These are phyloP conservation scores for Suhomyces yuchorum DNA, from an alignment of 1,139 yeast species.

Conservation along the genomic window DNA sequence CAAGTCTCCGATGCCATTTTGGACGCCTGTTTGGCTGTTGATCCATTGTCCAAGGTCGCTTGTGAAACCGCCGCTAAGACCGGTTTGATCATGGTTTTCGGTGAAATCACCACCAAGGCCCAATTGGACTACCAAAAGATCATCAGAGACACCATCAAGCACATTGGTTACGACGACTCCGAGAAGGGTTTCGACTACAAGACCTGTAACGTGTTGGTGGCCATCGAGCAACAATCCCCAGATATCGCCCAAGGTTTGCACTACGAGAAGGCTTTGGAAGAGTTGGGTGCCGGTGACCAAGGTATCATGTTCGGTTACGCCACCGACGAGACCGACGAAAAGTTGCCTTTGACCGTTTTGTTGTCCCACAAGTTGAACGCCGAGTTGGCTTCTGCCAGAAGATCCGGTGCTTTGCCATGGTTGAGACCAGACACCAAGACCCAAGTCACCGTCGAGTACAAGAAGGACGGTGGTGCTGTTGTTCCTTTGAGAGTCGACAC, in stretches of 20 bases:
- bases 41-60: slow-evolving; percentile 97
- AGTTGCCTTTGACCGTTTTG: slow-evolving; percentile 91
- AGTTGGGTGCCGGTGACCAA: slow-evolving; percentile 99
- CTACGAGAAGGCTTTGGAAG: slow-evolving; percentile 94
- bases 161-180: slow-evolving; percentile 95
- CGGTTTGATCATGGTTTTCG: slow-evolving; percentile 98
- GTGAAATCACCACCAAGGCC: slow-evolving; percentile 98
- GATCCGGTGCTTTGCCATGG: slow-evolving; percentile 93
- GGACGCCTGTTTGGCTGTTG: slow-evolving; percentile 95
- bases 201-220: slow-evolving; percentile 98
- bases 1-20: slow-evolving; percentile 98
- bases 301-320: slow-evolving; percentile 99
- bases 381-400: slow-evolving; percentile 96
- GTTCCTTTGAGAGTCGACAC: slow-evolving; percentile 96
- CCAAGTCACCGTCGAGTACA: slow-evolving; percentile 97
- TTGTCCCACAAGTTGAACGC: slow-evolving; percentile 95
- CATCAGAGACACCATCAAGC: slow-evolving; percentile 96
- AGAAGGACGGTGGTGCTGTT: slow-evolving; percentile 92
- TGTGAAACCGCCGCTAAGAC: slow-evolving; percentile 99
- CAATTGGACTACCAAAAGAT: slow-evolving; percentile 93
- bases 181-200: slow-evolving; percentile 98
- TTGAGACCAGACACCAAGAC: slow-evolving; percentile 99
- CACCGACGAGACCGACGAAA: slow-evolving; percentile 97
- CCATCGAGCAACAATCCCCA: slow-evolving; percentile 98
- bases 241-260: slow-evolving; percentile 99